Percentiles rank a stretch among this genome's conserved stretches.
These are phyloP conservation scores for Excoecaria agallocha DNA, from an alignment of 345 rosid genomes.

Conservation along the genomic window DNA sequence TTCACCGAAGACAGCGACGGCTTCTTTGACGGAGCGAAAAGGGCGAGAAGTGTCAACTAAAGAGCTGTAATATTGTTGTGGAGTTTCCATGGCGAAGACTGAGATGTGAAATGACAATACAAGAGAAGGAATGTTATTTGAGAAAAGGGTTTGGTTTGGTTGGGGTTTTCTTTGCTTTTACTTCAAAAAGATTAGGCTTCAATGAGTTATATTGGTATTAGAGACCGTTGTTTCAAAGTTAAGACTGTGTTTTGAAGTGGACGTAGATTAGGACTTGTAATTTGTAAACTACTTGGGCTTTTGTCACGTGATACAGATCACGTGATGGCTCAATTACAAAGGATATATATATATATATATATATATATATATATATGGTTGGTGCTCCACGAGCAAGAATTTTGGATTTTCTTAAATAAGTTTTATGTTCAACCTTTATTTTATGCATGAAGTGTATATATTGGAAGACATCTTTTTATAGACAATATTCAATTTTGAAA, in stretches of 20 bases:
- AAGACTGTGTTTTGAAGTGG: constrained; percentile 30
- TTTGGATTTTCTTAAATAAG: no score
- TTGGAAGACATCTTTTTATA: no score
- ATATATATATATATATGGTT: no score
- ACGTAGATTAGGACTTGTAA: constrained; percentile 4
- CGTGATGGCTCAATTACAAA: not conserved
- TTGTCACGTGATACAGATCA: no score
- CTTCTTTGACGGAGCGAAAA: constrained; percentile 81
- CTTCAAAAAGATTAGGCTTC: constrained; percentile 42
- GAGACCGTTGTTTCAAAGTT: constrained; percentile 60
- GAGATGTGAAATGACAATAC: not conserved
- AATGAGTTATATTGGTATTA: not conserved
- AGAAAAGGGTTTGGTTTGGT: constrained; percentile 23
- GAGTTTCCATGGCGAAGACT: constrained; percentile 30
- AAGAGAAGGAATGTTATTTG: constrained; percentile 26
- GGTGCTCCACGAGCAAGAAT: no score
- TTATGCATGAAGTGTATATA: no score
- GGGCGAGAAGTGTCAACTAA: constrained; percentile 78
- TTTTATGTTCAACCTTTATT: no score
- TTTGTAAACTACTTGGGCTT: constrained; percentile 10
- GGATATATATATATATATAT: no score
- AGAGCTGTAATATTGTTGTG: constrained; percentile 30
- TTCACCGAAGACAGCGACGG: constrained; percentile 80
- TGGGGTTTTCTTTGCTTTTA: constrained; percentile 64
- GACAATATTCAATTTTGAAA: no score